These are phyloP conservation scores for Halteria grandinella DNA, from an alignment of 73 alveolate genomes.

Conservation along the genomic window DNA sequence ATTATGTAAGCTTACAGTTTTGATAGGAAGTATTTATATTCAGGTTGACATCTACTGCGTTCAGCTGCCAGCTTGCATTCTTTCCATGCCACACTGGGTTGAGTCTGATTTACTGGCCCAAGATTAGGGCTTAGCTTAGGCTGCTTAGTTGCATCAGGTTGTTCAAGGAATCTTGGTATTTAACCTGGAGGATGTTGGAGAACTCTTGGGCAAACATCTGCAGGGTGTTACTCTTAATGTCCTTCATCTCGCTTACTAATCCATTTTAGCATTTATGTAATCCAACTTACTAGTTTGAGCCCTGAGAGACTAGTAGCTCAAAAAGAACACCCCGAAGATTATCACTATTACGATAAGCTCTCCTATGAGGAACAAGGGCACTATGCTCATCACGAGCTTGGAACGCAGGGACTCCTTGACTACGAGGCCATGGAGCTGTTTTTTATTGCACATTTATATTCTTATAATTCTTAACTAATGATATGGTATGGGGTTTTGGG, in stretches of 20 bases:
- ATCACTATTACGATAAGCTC: slow-evolving; percentile 1
- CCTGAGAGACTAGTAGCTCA: neutral
- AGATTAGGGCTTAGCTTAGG: neutral
- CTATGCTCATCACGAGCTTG: slow-evolving; percentile 20
- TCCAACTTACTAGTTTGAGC: slow-evolving; percentile 7
- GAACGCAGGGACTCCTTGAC: neutral
- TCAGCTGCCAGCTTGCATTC: slow-evolving; percentile 6
- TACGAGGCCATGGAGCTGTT: neutral
- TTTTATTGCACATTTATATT: neutral
- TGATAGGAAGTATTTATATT: neutral
- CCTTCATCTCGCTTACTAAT: neutral
- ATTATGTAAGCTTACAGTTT: neutral
- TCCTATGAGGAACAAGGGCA: slow-evolving; percentile 29
- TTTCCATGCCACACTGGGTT: neutral
- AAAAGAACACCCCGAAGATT: neutral
- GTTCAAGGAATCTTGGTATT: slow-evolving; percentile 17
- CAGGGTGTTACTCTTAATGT: neutral
- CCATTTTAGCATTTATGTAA: neutral
- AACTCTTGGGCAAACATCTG: slow-evolving; percentile 14
- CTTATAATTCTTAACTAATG: neutral
- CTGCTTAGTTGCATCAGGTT: neutral
- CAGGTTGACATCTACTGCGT: neutral
- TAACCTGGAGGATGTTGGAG: neutral
- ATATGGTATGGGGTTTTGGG: too few species aligned
- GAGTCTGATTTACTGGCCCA: neutral